Evolutionary conservation across 1,284 basidiomycete species (phyloP).

Genomic region (Inonotus hispidus): DNA sequence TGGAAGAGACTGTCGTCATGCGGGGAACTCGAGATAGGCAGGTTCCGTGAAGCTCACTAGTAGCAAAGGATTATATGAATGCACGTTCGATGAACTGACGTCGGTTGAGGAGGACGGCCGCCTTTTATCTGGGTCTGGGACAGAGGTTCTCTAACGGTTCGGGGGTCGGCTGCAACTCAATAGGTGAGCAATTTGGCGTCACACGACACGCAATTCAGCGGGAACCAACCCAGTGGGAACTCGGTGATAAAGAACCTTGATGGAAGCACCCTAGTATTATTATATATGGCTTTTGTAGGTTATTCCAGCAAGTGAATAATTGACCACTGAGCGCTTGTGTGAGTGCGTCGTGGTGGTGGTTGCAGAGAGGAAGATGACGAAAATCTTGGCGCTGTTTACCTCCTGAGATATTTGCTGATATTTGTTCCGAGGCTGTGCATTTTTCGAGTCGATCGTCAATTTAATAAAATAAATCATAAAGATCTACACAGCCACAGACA

Average conservation of each 20-base stretch:
- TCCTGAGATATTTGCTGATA: too few species aligned
- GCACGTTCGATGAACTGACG: neutral
- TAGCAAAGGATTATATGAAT: neutral
- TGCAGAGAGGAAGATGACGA: neutral
- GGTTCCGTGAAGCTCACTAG: neutral
- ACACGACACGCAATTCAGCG: constrained; percentile 6
- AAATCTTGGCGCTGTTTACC: neutral
- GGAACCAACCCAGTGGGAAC: neutral
- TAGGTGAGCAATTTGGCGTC: neutral
- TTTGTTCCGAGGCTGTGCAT: neutral
- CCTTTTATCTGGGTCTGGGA: neutral
- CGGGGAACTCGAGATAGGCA: neutral
- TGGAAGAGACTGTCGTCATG: constrained; percentile 3
- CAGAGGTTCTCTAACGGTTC: neutral
- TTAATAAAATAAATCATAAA: neutral
- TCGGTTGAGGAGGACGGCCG: neutral
- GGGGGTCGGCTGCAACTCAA: neutral
- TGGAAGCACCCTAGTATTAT: neutral
- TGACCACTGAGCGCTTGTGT: too few species aligned
- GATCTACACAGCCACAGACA: neutral
- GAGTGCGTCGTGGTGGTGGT: neutral
- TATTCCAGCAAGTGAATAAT: neutral
- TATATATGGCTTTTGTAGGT: too few species aligned
- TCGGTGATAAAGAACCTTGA: neutral
- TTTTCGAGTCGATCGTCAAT: neutral